phyloP scores from a whole-genome alignment of 257 asterid species.

The Plantago major region DNA sequence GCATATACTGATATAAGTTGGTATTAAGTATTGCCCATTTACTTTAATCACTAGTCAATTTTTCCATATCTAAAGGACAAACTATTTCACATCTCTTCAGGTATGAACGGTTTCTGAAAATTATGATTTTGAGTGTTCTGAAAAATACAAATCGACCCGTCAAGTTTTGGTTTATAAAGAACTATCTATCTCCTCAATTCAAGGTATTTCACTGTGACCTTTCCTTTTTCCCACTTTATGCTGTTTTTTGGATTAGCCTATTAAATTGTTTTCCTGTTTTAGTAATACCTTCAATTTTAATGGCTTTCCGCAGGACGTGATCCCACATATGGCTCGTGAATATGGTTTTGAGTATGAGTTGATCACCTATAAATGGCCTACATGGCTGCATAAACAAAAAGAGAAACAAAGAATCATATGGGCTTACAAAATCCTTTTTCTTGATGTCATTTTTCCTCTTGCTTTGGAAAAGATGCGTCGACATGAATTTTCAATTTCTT shows the following conservation, averaged over 20 bases:
- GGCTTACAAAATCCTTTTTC: conserved; percentile 94
- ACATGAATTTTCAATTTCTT: conserved; percentile 1
- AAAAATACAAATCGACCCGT: conserved; percentile 85
- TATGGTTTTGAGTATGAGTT: conserved; percentile 91
- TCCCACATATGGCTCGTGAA: conserved; percentile 90
- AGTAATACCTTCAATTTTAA: conserved; percentile 5
- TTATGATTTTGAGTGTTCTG: conserved; percentile 91
- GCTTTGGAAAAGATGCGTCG: conserved; percentile 77
- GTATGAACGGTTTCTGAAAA: conserved; percentile 90
- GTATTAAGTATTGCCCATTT: not conserved
- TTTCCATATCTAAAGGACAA: conserved; percentile 3
- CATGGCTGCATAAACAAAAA: conserved; percentile 95
- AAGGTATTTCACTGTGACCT: conserved; percentile 46
- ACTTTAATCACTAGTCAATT: conserved; percentile 6
- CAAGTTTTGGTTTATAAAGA: conserved; percentile 98
- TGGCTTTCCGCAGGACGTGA: conserved; percentile 63
- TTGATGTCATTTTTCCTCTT: conserved; percentile 97
- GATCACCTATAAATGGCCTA: conserved; percentile 98
- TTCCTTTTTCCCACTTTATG: conserved; percentile 2
- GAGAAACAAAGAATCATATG: conserved; percentile 96
- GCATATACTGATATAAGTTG: conserved; percentile 2
- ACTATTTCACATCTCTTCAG: conserved; percentile 42
- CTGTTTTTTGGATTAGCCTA: conserved; percentile 14
- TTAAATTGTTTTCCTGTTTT: conserved; percentile 5
- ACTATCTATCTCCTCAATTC: conserved; percentile 96